These are phyloP conservation scores for Podospora bellae-mahoneyi DNA, from an alignment of 495 filamentous ascomycete species.

Conservation along the genomic window DNA sequence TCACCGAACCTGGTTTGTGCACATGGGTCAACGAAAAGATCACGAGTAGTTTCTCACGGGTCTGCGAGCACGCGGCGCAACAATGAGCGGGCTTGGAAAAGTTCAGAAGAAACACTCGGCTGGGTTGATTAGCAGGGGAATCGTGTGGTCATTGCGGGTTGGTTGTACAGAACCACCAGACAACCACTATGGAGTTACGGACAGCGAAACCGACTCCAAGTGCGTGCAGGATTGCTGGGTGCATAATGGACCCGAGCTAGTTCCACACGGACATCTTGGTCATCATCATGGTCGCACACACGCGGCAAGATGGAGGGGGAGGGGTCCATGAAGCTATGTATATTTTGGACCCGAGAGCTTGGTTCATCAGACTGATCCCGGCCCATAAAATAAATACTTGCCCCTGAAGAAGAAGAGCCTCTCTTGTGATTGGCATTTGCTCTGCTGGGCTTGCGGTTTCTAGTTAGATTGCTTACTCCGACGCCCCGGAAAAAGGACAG, in stretches of 20 bases:
- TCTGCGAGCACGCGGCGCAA: conserved; percentile 7
- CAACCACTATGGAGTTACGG: conserved; percentile 13
- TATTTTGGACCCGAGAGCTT: not conserved
- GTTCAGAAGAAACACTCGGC: not conserved
- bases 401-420: not conserved
- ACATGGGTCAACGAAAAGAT: not conserved
- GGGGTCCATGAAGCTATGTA: not conserved
- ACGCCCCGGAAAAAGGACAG: not conserved
- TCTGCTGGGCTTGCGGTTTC: not conserved
- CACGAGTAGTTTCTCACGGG: not conserved
- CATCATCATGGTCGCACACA: not conserved
- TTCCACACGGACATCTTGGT: not conserved
- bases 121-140: not conserved
- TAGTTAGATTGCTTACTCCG: not conserved
- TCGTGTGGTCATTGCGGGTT: not conserved
- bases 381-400: not conserved
- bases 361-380: not conserved
- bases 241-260: not conserved
- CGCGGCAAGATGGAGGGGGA: not conserved
- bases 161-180: not conserved
- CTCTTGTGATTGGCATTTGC: not conserved
- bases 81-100: not conserved
- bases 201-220: conserved; percentile 15
- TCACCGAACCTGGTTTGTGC: not conserved
- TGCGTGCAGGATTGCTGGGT: not conserved